phyloP scores from a whole-genome alignment of 441 rosid species.

The Syzygium malaccense region DNA sequence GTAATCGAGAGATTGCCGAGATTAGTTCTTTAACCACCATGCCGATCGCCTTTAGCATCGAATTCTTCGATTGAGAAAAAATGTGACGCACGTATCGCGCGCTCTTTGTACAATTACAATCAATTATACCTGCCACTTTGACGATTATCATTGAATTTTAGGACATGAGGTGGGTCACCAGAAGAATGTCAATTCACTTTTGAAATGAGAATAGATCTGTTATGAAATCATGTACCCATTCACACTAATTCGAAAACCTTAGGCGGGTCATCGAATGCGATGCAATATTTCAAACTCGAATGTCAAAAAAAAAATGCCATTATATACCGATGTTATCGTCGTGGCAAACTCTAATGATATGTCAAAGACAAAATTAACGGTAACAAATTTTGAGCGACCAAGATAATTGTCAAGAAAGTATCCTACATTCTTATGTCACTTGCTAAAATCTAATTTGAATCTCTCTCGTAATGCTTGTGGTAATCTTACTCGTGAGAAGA shows the following conservation, averaged over 20 bases:
- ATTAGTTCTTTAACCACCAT: background rate
- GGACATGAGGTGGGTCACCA: rapidly evolving
- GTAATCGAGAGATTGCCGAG: too few species aligned
- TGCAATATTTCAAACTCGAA: background rate
- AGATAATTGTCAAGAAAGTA: background rate
- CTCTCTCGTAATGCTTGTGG: background rate
- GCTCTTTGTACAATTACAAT: background rate
- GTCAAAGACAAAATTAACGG: background rate
- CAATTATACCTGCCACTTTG: background rate
- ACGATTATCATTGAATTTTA: background rate
- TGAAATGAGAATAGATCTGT: background rate
- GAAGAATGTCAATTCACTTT: background rate
- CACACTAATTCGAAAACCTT: background rate
- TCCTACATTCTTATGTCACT: background rate
- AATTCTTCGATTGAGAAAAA: too few species aligned
- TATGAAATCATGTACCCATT: background rate
- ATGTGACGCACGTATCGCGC: too few species aligned
- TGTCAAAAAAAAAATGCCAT: background rate
- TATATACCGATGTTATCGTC: background rate
- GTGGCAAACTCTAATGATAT: background rate
- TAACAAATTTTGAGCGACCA: rapidly evolving
- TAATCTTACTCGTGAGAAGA: background rate
- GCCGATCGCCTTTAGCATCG: background rate
- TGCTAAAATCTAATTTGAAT: background rate
- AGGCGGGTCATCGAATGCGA: background rate